Base-by-base conservation (phyloP, 108 stramenopile species). In the Heterococcus sp. region DNA sequence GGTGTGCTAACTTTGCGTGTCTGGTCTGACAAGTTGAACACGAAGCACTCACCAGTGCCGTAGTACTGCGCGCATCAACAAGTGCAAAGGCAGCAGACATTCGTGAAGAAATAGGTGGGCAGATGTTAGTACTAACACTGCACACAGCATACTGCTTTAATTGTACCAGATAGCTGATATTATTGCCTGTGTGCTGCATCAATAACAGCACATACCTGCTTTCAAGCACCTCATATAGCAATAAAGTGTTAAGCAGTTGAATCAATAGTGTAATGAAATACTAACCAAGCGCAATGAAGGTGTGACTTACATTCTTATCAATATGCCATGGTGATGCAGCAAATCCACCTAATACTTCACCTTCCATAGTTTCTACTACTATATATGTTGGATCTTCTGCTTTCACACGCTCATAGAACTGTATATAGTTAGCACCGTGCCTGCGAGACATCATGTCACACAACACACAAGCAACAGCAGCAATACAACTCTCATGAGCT, bases 291-390 rank as follows among this genome's bases (percentile, higher is more conserved):
- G n/a, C n/a, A n/a, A n/a, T n/a, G n/a, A 14, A 21, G 14, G 46
- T 14, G 46, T 8, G 14, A 58, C 46, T 21, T 58, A 58, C 46
- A 58, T 81, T 38, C 32, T 36, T 21, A 46, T 72, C 58, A 1
- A 39, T 38, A 4, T 39, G 0, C 79, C 79, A 81, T n/a, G 79
- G 64, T 21, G 35, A 31, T 38, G 79, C 1, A 2, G 79, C 72
- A 58, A 81, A 81, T 0, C 79, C 79, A 2, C 79, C 79, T 32
- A 81, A 81, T 0, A 81, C 79, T 35, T 81, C 79, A 2, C 79
- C 79, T 27, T 32, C 66, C 72, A 74, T 81, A 38, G 11, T 67
- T 39, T 81, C 72, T 40, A 81, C 79, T 36, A 81, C 37, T 2
- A 81, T 5, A 32, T 38, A 74, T 33, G 79, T 81, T 0, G 72